Evolutionary conservation across 192 early-diverging fungal species (phyloP).

Genomic region (Physocladia obscura): DNA sequence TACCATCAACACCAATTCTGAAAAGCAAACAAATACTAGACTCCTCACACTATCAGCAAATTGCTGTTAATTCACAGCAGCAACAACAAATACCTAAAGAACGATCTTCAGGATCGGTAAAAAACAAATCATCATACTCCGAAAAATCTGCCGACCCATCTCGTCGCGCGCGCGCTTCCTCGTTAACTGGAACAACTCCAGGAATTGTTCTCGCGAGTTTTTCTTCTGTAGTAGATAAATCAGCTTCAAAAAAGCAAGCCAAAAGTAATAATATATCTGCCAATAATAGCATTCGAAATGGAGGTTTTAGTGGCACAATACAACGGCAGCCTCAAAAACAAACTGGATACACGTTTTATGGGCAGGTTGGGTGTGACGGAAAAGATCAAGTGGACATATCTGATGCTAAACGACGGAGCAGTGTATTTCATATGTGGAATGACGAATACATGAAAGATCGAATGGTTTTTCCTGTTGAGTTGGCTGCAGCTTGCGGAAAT

Average conservation of each 20-base stretch:
- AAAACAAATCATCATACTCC: not conserved
- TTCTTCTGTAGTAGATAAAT: not conserved
- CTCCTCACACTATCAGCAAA: not conserved
- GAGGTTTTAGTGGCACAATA: too few species aligned
- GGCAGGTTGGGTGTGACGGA: conserved; percentile 3
- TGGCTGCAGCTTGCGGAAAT: conserved; percentile 39
- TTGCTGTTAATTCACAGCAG: not conserved
- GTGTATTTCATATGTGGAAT: conserved; percentile 30
- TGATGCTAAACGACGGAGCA: conserved; percentile 13
- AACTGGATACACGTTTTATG: conserved; percentile 15
- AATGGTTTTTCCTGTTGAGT: conserved; percentile 43
- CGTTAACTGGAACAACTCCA: not conserved
- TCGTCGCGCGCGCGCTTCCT: conserved; percentile 7
- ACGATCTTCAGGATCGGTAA: not conserved
- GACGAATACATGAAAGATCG: conserved; percentile 33
- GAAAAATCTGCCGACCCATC: not conserved
- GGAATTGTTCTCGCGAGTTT: conserved; percentile 1
- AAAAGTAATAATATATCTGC: not conserved
- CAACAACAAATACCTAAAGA: not conserved
- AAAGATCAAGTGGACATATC: not conserved
- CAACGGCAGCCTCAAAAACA: not conserved
- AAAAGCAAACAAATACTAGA: not conserved
- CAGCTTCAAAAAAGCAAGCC: not conserved
- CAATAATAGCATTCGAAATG: too few species aligned
- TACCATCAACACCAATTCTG: not conserved